A percentile compares a stretch with the other conserved stretches of the same genome.
These are phyloP conservation scores for Phytopythium sindhum DNA, from an alignment of 352 stramenopile genomes.

Conservation along the genomic window DNA sequence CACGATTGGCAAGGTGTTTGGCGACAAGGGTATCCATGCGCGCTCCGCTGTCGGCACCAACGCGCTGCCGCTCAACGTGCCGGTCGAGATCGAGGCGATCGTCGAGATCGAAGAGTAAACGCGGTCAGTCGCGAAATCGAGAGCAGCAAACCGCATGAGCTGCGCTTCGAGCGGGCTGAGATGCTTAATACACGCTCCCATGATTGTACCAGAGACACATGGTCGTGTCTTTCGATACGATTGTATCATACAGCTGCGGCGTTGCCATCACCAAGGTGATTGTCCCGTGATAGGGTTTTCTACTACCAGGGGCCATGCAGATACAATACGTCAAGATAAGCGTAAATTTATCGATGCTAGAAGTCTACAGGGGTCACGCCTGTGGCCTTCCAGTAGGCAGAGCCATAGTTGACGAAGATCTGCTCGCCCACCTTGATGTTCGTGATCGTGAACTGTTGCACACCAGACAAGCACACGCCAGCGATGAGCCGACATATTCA, in stretches of 20 bases:
- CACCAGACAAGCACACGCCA: constrained; percentile 1
- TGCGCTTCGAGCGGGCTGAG: background rate
- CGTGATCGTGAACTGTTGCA: constrained; percentile 48
- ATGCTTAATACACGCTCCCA: background rate
- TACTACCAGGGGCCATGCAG: too few species aligned
- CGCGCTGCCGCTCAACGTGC: constrained; percentile 94
- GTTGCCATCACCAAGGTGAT: too few species aligned
- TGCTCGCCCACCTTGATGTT: constrained; percentile 45
- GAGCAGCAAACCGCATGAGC: constrained; percentile 1
- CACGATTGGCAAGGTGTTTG: constrained; percentile 90
- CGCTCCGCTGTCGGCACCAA: constrained; percentile 96
- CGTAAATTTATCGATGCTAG: background rate
- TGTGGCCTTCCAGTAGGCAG: constrained; percentile 67
- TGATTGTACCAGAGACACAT: background rate
- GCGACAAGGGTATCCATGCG: constrained; percentile 87
- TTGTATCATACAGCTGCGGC: background rate
- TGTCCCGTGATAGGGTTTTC: too few species aligned
- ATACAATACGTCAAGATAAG: background rate
- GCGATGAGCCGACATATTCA: background rate
- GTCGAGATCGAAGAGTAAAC: constrained; percentile 90
- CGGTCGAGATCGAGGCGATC: constrained; percentile 97
- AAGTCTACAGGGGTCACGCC: constrained; percentile 46
- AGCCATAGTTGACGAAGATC: constrained; percentile 75
- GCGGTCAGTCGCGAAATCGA: background rate
- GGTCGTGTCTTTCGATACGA: background rate